Conservation (phyloP, 2,329 filamentous ascomycete species). For the Xylaria hypoxylon region DNA sequence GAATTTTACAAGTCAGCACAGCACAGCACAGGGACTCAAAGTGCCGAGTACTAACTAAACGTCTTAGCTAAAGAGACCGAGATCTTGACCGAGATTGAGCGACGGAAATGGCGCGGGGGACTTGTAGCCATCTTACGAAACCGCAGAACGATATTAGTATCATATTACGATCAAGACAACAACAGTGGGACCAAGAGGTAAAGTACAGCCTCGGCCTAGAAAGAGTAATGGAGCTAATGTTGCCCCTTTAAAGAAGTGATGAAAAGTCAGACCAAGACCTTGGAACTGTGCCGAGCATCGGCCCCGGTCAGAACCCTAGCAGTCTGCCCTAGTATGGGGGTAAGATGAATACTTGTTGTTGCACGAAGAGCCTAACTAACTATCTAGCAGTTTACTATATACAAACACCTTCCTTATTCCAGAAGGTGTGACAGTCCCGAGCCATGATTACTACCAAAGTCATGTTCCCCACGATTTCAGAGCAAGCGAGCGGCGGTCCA, state of each 20-base stretch:
- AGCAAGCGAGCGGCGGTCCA: background rate
- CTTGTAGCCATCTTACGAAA: background rate
- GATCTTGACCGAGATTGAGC: background rate
- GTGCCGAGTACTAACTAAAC: background rate
- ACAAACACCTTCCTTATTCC: too few relatives aligned
- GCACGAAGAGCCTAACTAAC: too few relatives aligned
- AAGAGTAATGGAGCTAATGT: background rate
- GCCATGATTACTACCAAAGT: background rate
- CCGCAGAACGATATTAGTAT: too few relatives aligned
- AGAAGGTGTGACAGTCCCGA: too few relatives aligned
- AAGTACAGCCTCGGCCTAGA: background rate
- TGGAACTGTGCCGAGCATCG: background rate
- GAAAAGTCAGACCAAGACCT: background rate
- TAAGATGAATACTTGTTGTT: too few relatives aligned
- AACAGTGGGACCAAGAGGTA: background rate
- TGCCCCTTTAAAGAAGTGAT: background rate
- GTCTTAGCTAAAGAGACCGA: background rate
- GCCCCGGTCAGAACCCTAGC: background rate
- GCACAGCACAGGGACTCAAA: background rate
- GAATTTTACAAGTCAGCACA: background rate
- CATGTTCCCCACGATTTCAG: conserved; percentile 1
- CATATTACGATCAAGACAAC: too few relatives aligned
- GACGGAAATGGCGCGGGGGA: background rate
- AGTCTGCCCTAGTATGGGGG: too few relatives aligned
- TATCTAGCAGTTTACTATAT: too few relatives aligned